Base-by-base conservation (phyloP, 177 flowering plant genomes). In the Tripterygium wilfordii region DNA sequence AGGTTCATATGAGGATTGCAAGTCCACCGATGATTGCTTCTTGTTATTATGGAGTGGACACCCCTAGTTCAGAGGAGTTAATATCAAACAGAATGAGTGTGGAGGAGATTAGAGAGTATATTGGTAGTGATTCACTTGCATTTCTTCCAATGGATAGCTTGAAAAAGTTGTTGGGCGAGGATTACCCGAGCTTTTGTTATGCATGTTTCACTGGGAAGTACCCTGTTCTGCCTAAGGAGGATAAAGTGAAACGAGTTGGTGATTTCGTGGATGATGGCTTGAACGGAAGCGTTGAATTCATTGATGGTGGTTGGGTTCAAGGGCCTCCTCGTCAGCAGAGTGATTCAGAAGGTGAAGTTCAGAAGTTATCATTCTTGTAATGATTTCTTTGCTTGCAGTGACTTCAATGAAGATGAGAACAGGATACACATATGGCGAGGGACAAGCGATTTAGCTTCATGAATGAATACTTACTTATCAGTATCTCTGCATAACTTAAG, bases 1-100 rank as follows among this genome's bases (percentile, higher is more conserved):
- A 89, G 61, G 92, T 89, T 37, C 95, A 86, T 43, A 86, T 86
- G 95, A 82, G 97, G 63, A 89, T 89, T 27, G 89, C 92, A 0
- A 74, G 88, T 51, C 97, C 97, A 1, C 92, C 92, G 0, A 86
- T 89, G 8, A 74, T 83, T 3, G 90, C 71, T 0, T 82, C 95
- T 15, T 88, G 96, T 46, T 90, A 83, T 37, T 90, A 90, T 58
- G 95, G 98, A 13, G 98, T 90, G 18, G 98, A 90, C 31, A 85
- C 96, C 0, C 91, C 96, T 0, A 79, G 87, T 28, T 29, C 82
- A 0, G 82, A 80, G 57, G 96, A 90, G 69, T 52, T 90, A 65
- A 88, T 81, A 36, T 87, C 85, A 0, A 88, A 79, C 48, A 71
- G 79, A 58, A 74, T 85, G 98, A 70, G 37, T 29, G 79, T 79